These are phyloP conservation scores for Spencermartinsiella europaea DNA, from an alignment of 805 yeast species.

Conservation along the genomic window DNA sequence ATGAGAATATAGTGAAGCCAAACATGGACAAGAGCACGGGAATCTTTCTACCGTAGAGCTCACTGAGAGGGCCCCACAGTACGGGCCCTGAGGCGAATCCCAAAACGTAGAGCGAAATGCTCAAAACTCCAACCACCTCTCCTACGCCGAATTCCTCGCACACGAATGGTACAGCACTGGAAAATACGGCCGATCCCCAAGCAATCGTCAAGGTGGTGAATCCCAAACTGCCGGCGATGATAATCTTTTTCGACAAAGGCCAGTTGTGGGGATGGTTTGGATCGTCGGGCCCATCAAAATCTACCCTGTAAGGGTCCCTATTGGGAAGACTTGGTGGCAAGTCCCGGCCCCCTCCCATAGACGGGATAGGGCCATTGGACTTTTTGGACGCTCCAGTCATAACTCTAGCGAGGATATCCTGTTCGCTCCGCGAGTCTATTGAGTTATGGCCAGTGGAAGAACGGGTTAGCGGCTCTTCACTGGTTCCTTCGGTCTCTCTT, in stretches of 20 bases:
- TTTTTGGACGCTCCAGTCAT: slow-evolving; percentile 16
- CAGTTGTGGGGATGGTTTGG: slow-evolving; percentile 80
- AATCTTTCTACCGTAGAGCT: slow-evolving; percentile 63
- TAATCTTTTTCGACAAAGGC: slow-evolving; percentile 45
- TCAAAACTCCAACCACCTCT: slow-evolving; percentile 62
- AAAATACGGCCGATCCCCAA: slow-evolving; percentile 80
- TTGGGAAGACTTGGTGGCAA: slow-evolving; percentile 19
- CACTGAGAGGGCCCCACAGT: slow-evolving; percentile 86
- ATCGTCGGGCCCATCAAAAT: slow-evolving; percentile 73
- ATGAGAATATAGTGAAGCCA: slow-evolving; percentile 55
- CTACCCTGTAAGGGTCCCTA: slow-evolving; percentile 48
- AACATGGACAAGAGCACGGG: slow-evolving; percentile 55
- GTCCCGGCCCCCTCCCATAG: slow-evolving; percentile 34
- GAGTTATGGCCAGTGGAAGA: not conserved
- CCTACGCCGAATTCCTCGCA: slow-evolving; percentile 54
- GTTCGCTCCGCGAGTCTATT: slow-evolving; percentile 10
- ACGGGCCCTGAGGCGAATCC: slow-evolving; percentile 95
- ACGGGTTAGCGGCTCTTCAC: not conserved
- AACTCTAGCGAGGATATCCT: slow-evolving; percentile 17
- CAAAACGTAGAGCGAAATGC: slow-evolving; percentile 73
- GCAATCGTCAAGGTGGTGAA: slow-evolving; percentile 48
- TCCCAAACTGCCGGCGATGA: slow-evolving; percentile 44
- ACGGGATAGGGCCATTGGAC: slow-evolving; percentile 12
- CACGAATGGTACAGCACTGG: slow-evolving; percentile 52
- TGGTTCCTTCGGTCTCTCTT: not conserved